Percentiles rank a stretch among this genome's conserved stretches.
phyloP scores from a whole-genome alignment of 1,284 basidiomycete species.

The Ustilago lituana region DNA sequence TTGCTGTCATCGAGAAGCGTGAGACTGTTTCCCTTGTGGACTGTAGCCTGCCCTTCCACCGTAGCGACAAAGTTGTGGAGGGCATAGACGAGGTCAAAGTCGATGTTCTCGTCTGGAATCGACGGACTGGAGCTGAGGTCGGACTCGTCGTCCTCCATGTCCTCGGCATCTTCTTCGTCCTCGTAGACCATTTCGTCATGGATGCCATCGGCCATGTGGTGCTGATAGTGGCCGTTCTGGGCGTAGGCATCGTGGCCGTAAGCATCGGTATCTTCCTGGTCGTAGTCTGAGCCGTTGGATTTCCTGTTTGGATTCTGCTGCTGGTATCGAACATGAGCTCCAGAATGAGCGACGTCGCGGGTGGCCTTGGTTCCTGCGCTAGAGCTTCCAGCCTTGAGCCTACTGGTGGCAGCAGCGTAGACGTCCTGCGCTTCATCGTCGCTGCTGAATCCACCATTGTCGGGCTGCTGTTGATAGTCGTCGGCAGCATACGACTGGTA shows the following conservation, averaged over 20 bases:
- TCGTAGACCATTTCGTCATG: slow-evolving; percentile 54
- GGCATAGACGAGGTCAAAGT: slow-evolving; percentile 67
- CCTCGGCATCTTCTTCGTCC: slow-evolving; percentile 59
- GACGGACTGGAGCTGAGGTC: slow-evolving; percentile 65
- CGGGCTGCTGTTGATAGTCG: slow-evolving; percentile 32
- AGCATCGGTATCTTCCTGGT: slow-evolving; percentile 14
- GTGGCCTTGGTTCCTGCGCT: slow-evolving; percentile 49
- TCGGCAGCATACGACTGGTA: slow-evolving; percentile 19
- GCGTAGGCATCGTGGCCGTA: slow-evolving; percentile 36
- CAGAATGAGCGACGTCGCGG: slow-evolving; percentile 26
- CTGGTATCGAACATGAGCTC: slow-evolving; percentile 11
- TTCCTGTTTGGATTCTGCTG: slow-evolving; percentile 21
- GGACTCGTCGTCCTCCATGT: slow-evolving; percentile 63
- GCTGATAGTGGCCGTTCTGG: slow-evolving; percentile 24
- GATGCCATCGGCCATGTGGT: slow-evolving; percentile 38
- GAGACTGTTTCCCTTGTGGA: slow-evolving; percentile 66
- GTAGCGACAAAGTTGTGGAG: slow-evolving; percentile 67
- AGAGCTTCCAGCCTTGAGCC: slow-evolving; percentile 43
- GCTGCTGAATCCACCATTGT: slow-evolving; percentile 57
- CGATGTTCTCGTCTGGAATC: slow-evolving; percentile 67
- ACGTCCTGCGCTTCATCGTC: slow-evolving; percentile 52
- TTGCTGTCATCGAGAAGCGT: slow-evolving; percentile 67
- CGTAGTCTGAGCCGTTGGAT: slow-evolving; percentile 20
- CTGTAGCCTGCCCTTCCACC: slow-evolving; percentile 67
- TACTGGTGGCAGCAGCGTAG: slow-evolving; percentile 44